phyloP scores from a whole-genome alignment of 1,139 yeast species.

The Kurtzmaniella quercitrusa region DNA sequence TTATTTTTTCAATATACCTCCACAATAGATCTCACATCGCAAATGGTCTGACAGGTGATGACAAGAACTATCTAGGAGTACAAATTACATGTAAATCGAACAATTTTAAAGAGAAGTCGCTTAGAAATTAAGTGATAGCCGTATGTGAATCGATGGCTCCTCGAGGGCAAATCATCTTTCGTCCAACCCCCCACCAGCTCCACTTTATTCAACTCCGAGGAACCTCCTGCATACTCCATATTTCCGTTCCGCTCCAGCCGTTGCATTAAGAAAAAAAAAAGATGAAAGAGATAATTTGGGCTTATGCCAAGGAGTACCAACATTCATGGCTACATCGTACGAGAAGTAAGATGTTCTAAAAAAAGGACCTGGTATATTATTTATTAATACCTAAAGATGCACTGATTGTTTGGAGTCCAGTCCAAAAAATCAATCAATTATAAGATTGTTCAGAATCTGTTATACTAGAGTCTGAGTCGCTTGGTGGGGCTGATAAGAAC shows the following conservation, averaged over 20 bases:
- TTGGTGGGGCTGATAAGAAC: constrained; percentile 38
- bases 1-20: not conserved
- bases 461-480: constrained; percentile 30
- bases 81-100: no score
- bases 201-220: not conserved
- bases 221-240: not conserved
- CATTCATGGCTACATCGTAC: no score
- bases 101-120: no score
- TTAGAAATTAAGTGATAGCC: no score
- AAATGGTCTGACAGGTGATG: not conserved
- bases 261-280: not conserved
- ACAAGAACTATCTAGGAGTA: no score
- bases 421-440: not conserved
- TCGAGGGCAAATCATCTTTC: not conserved
- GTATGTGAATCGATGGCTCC: not conserved
- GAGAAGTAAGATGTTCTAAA: not conserved
- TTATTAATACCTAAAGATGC: no score
- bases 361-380: no score
- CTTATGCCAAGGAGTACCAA: not conserved
- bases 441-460: constrained; percentile 5
- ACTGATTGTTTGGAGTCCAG: no score
- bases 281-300: not conserved
- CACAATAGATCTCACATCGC: no score
- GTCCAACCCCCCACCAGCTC: not conserved
- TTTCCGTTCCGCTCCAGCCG: not conserved